Evolutionary conservation across 768 basidiomycete genomes (phyloP), one percentile per base, ranked within the genome.

Genomic region (Infundibulicybe gibba): DNA sequence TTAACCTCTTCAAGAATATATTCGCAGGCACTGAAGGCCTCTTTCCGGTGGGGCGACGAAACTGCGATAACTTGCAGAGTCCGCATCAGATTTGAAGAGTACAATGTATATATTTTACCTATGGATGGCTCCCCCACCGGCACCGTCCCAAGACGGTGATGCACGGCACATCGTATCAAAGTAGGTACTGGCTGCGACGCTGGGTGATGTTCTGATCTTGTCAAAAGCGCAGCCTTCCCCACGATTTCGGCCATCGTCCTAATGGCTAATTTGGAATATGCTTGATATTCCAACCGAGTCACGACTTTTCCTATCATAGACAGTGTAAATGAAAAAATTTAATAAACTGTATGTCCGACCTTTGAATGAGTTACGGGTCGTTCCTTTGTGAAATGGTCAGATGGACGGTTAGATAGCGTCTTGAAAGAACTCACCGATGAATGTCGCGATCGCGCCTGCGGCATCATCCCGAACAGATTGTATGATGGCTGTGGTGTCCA

Each of bases 1-100:
- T 95, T 95, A 47, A 94, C 84, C 48, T 83, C 77, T 62, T 95
- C 93, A n/a, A 95, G 72, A 49, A 94, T 81, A 55, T 70, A 79
- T 63, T 93, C 90, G 61, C 88, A 90, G 14, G 82, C 84, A 43
- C 72, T 64, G 59, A 93, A 92, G 6, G 88, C 84, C 59, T 90
- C 89, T 54, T 81, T 83, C 30, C 92, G 77, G 63, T 93, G 91
- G 6, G 90, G 86, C 10, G 87, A 84, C 2, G 89, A 85, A 3
- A 92, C 90, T 1, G 87, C 85, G 49, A 94, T 83, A 41, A 93
- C 87, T 75, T 47, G 44, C 49, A 16, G 38, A 38, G 21, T 9
- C 40, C 5, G 6, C 10, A 10, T 41, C 5, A 41, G n/a, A 11
- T 17, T 31, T 20, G 19, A 14, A 21, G 10, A 45, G 32, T 30